phyloP scores from a whole-genome alignment of 2,329 filamentous ascomycete species.

The Arachnomyces sp. region DNA sequence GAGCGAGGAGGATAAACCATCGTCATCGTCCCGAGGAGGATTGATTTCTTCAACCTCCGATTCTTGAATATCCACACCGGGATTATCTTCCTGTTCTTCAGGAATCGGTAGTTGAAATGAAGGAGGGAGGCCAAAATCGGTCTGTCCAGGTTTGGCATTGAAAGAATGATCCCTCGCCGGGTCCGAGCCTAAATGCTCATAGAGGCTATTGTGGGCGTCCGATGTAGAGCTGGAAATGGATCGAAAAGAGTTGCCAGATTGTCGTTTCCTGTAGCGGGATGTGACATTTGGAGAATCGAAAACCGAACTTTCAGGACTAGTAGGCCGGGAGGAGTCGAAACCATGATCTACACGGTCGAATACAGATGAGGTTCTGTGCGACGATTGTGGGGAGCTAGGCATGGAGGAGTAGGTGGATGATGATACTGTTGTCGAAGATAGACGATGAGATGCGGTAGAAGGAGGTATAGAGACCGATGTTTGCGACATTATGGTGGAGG shows the following conservation, averaged over 20 bases:
- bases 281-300: conserved; percentile 56
- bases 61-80: conserved; percentile 12
- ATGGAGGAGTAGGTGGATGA: conserved; percentile 59
- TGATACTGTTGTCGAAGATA: conserved; percentile 53
- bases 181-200: too few relatives aligned
- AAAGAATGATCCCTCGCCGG: too few relatives aligned
- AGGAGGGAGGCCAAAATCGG: neutral
- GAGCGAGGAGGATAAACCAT: conserved; percentile 15
- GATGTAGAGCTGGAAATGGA: conserved; percentile 9
- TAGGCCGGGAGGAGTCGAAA: conserved; percentile 62
- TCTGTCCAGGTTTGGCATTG: too few relatives aligned
- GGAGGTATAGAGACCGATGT: conserved; percentile 51
- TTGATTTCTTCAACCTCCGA: conserved; percentile 8
- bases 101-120: conserved; percentile 27
- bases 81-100: conserved; percentile 30
- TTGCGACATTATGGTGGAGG: conserved; percentile 55
- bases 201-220: too few relatives aligned
- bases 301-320: conserved; percentile 70
- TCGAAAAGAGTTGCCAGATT: conserved; percentile 49
- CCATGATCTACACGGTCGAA: conserved; percentile 65
- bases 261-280: conserved; percentile 49
- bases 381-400: conserved; percentile 72
- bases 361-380: conserved; percentile 60
- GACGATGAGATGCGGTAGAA: conserved; percentile 45
- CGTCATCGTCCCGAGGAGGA: conserved; percentile 11